Conservation (phyloP, 2,329 filamentous ascomycete species). For the Colletotrichum lupini region DNA sequence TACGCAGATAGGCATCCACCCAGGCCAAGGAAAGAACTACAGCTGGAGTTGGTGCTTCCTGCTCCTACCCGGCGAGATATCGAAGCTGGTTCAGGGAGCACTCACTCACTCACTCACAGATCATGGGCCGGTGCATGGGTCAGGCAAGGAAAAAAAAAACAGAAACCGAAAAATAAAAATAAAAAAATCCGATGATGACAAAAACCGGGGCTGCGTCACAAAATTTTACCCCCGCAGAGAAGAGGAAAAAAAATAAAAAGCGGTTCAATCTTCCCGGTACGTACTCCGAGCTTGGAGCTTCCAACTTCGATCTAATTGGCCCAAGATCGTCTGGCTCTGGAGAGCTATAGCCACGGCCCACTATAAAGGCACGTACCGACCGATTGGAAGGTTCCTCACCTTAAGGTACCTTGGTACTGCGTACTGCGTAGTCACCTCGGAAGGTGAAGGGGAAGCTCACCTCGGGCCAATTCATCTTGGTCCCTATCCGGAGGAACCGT, state of each 20-base stretch:
- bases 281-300: background rate
- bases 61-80: background rate
- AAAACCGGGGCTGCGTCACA: slow-evolving; percentile 36
- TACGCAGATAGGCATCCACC: too few species aligned
- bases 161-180: background rate
- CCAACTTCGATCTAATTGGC: background rate
- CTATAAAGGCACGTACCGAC: background rate
- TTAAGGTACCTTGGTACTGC: too few species aligned
- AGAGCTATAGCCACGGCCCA: background rate
- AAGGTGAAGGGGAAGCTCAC: too few species aligned
- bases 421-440: too few species aligned
- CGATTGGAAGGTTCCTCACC: too few species aligned
- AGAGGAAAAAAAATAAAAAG: background rate
- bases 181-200: slow-evolving; percentile 29
- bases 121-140: background rate
- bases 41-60: background rate
- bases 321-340: background rate
- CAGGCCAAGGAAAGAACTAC: background rate
- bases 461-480: too few species aligned
- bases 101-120: background rate
- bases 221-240: slow-evolving; percentile 37
- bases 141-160: background rate
- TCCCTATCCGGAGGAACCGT: too few species aligned
- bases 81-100: background rate
- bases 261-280: slow-evolving; percentile 20